Evolutionary conservation across 2,329 filamentous ascomycete species (phyloP), one percentile per base, ranked within the genome.

Genomic region (Colletotrichum scovillei): DNA sequence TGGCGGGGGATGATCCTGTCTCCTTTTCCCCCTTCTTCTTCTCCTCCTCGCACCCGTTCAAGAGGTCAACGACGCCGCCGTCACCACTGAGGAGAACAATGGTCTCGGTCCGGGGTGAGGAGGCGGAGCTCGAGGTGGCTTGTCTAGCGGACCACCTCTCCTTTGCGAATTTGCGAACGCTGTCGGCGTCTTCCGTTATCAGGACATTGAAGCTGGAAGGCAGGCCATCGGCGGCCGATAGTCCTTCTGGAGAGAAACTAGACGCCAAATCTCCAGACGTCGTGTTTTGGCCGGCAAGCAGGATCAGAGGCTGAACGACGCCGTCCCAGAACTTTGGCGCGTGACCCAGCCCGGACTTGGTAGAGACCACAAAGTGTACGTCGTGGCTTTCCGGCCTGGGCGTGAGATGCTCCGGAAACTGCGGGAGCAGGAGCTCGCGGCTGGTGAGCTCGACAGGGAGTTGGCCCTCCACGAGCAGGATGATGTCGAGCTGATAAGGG

Each of bases 51-150:
- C 81, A 86, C 3, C 89, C 89, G 79, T 98, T 97, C 72, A 98
- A 86, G 1, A 97, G 85, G 77, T 98, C 96, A 22, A 95, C 89
- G 2, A 97, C 82, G 6, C 95, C 96, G 16, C 96, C 96, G 81
- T 98, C 96, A 7, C 96, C 96, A 62, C 93, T 96, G 5, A 98
- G 87, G 14, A 98, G 88, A 35, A 98, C 83, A 30, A 98, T 87
- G 0, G 92, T 91, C 78, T 92, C 64, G 32, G 75, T 65, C 65
- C 74, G 68, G n/a, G 70, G 52, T 28, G 38, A 46, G 5, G 70
- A 35, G 32, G 67, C 46, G 3, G 26, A 69, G n/a, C 80, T 16
- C 1, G 42, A n/a, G 2, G 53, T 22, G 9, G 62, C 76, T 1
- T 86, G 16, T 2, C 64, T 82, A 67, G 69, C 83, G 26, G 81